A percentile compares a stretch with the other conserved stretches of the same genome.
phyloP scores from a whole-genome alignment of 129 eudicot species.

The Scalesia atractyloides region DNA sequence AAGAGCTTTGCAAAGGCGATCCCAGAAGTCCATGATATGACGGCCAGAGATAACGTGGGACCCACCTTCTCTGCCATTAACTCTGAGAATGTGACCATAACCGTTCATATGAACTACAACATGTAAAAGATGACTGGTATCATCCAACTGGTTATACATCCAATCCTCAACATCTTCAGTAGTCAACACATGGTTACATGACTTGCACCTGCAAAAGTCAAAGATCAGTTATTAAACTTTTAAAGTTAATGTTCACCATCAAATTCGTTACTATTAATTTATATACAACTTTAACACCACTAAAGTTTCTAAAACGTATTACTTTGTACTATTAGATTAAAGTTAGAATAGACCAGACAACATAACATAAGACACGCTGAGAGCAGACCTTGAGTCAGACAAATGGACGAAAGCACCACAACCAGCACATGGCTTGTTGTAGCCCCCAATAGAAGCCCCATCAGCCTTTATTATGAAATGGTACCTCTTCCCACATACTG shows the following conservation, averaged over 20 bases:
- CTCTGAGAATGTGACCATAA: conserved; percentile 92
- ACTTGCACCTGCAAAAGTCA: conserved; percentile 62
- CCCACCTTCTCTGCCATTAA: conserved; percentile 94
- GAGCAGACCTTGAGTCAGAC: conserved; percentile 66
- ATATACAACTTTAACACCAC: neutral
- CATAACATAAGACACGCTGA: conserved; percentile 2
- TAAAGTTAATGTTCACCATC: neutral
- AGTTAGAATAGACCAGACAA: neutral
- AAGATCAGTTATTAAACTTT: neutral
- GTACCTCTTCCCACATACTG: conserved; percentile 92
- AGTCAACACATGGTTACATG: conserved; percentile 81
- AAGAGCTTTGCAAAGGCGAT: conserved; percentile 76
- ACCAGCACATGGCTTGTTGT: conserved; percentile 69
- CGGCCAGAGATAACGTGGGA: conserved; percentile 76
- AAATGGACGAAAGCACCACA: conserved; percentile 69
- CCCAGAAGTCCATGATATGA: conserved; percentile 97
- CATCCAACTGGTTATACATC: conserved; percentile 85
- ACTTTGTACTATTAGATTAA: neutral
- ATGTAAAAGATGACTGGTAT: conserved; percentile 82
- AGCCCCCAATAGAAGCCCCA: conserved; percentile 80
- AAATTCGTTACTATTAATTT: neutral
- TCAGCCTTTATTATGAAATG: conserved; percentile 88
- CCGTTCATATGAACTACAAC: conserved; percentile 89
- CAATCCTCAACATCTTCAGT: conserved; percentile 83
- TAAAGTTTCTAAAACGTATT: neutral